These are phyloP conservation scores for Pascua guehoae DNA, from an alignment of 1,284 basidiomycete species.

Conservation along the genomic window DNA sequence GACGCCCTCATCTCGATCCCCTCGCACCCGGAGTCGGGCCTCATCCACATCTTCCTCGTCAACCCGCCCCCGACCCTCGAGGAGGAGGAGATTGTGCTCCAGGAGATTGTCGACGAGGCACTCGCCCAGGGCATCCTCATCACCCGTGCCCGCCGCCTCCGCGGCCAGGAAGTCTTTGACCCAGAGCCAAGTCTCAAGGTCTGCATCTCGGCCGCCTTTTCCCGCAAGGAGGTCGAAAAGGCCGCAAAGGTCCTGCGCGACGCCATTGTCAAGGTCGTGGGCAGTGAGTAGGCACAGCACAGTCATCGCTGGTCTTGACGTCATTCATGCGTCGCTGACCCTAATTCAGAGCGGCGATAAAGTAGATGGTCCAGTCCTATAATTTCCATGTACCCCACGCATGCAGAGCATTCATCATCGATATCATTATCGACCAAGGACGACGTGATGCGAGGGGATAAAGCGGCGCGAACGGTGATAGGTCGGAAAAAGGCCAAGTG, in stretches of 20 bases:
- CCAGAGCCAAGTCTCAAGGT: slow-evolving; percentile 80
- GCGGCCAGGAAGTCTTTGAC: slow-evolving; percentile 77
- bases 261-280: slow-evolving; percentile 65
- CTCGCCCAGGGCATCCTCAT: slow-evolving; percentile 73
- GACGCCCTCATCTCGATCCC: slow-evolving; percentile 74
- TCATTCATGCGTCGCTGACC: too few species aligned
- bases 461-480: too few species aligned
- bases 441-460: too few species aligned
- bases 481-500: too few species aligned
- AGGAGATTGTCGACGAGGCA: slow-evolving; percentile 83
- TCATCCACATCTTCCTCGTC: slow-evolving; percentile 77
- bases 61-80: slow-evolving; percentile 55
- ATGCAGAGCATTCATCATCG: too few species aligned
- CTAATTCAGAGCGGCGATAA: too few species aligned
- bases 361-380: too few species aligned
- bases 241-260: slow-evolving; percentile 71
- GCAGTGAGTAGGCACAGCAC: background rate
- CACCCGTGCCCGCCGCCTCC: slow-evolving; percentile 73
- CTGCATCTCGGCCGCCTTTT: slow-evolving; percentile 71
- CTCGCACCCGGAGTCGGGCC: slow-evolving; percentile 75
- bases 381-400: too few species aligned
- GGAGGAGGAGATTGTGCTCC: slow-evolving; percentile 71
- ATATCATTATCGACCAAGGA: too few species aligned
- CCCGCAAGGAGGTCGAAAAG: slow-evolving; percentile 88
- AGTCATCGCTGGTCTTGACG: too few species aligned